Evolutionary conservation across 2,329 filamentous ascomycete species (phyloP), one percentile per base, ranked within the genome.

Genomic region (Xylaria sp.): DNA sequence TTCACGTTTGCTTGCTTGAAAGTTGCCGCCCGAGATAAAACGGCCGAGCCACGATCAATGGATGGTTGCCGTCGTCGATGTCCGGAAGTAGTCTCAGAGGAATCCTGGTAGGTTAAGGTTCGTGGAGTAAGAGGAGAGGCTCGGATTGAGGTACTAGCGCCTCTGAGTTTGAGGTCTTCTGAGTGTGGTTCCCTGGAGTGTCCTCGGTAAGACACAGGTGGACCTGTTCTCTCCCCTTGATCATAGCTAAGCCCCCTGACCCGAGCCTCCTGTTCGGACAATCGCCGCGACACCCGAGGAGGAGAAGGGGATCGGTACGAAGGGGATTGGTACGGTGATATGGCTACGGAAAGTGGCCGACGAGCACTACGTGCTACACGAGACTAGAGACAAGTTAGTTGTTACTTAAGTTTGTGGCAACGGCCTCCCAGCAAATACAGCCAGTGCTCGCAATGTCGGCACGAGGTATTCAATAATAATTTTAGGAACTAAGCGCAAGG

Each of bases 261-360:
- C 72, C 81, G 77, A 13, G 79, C 81, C 44, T 87, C 85, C 69
- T 85, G 83, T 71, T 89, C 87, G 2, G 87, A 89, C 44, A 88
- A 79, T 27, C 87, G 85, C 42, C 86, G 84, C 62, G 79, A 77
- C 29, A 86, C 70, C 53, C 80, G 81, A 17, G 86, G 83, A 51
- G 86, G 86, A 1, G 86, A 87, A 6, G 79, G 77, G 20, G 82
- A 79, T 53, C 84, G 81, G 67, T 84, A 65, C 15, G 62, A 80
- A 33, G 49, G 49, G 6, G 49, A 51, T 51, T 51, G 49, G 7
- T 20, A 68, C 4, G 81, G 78, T 17, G 84, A 80, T 20, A 86
- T 77, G 27, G 81, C 82, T 6, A 84, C 81, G 11, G 87, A 89
- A 7, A 87, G 79, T 5, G 86, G 86, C 10, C 86, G 83, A 47